These are phyloP conservation scores for Gossypium arboreum DNA, from an alignment of 345 rosid genomes.

Conservation along the genomic window DNA sequence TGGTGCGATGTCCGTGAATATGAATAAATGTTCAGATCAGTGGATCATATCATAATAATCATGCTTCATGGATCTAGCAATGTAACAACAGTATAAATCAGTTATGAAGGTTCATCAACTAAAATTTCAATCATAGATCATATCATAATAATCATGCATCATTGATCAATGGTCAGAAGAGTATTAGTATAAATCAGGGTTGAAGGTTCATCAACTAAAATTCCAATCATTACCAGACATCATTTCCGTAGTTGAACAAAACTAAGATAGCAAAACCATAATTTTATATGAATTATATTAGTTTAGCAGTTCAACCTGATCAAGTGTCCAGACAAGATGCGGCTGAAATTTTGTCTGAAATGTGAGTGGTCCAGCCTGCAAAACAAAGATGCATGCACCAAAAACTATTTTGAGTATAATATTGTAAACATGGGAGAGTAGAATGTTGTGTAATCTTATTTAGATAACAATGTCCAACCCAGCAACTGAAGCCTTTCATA, in stretches of 20 bases:
- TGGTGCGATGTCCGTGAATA: neutral
- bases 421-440: neutral
- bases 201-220: neutral
- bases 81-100: neutral
- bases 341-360: conserved; percentile 81
- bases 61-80: neutral
- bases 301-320: conserved; percentile 56
- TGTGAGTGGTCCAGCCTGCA: conserved; percentile 78
- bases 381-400: conserved; percentile 8
- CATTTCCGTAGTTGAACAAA: neutral
- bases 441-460: neutral
- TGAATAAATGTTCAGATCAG: neutral
- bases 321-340: conserved; percentile 84
- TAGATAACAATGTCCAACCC: neutral
- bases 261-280: neutral
- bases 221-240: neutral
- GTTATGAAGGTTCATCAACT: neutral
- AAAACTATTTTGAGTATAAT: neutral
- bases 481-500: neutral
- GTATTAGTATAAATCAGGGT: neutral
- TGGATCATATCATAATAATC: conserved; percentile 6
- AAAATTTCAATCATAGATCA: conserved; percentile 1
- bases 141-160: conserved; percentile 1
- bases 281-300: neutral
- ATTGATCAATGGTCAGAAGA: neutral